Base-by-base conservation (phyloP, 116 monocot genomes). In the Papilionanthe hybrid region DNA sequence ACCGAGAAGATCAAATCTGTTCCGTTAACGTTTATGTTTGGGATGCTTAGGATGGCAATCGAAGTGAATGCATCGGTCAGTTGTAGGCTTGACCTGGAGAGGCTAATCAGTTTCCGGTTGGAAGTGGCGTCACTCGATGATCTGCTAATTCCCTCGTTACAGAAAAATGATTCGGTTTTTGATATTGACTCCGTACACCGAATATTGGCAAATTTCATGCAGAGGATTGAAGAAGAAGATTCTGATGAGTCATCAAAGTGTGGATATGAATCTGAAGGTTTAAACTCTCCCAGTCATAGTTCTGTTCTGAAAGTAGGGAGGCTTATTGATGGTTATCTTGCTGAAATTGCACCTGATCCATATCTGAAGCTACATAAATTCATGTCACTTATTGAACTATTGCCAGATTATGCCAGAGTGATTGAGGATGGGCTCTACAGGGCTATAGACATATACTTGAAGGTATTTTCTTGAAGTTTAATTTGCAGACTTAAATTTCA, bases 271-370 rank as follows among this genome's bases (percentile, higher is more conserved):
- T 89, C 89, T 25, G 89, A 93, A 25, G 78, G 81, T 68, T 50
- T 81, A 25, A 91, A 88, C 32, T 91, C 89, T 47, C 93, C 87
- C 5, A 93, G 83, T 75, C 92, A 93, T 53, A 79, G 86, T 74
- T 88, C 88, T 4, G 73, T 96, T 63, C 72, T 93, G 80, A 96
- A 96, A 83, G 93, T 96, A 47, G 93, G 93, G 49, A 93, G 92
- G 82, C 83, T 93, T 45, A 90, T 96, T 77, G 96, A 96, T 80
- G 92, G 89, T 37, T 96, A 93, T 79, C 91, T 96, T 75, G 91
- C 96, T 53, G 96, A 96, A 84, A 96, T 96, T 77, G 91, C 96
- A 73, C 83, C 96, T 23, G 96, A 96, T 81, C 92, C 93, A 77
- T 90, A 86, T 73, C 78, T 96, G 72, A 90, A 90, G 43, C 77